These are phyloP conservation scores for Debaryomyces udenii DNA, from an alignment of 1,139 yeast genomes.

Conservation along the genomic window DNA sequence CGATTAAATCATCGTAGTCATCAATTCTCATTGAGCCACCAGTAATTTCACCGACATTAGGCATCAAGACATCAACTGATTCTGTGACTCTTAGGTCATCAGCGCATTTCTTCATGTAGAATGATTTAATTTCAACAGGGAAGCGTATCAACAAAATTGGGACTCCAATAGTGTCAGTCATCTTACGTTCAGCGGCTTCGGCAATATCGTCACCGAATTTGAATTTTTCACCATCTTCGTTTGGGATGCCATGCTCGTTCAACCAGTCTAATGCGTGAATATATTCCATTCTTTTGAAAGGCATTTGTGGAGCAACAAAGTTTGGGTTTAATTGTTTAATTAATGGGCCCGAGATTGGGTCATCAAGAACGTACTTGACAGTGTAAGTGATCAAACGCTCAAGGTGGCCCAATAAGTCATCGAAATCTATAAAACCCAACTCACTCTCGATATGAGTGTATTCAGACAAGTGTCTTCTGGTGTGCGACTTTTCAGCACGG, in stretches of 20 bases:
- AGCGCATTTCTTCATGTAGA: slow-evolving; percentile 91
- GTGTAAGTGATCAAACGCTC: slow-evolving; percentile 75
- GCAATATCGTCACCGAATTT: slow-evolving; percentile 98
- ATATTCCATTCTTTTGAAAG: slow-evolving; percentile 91
- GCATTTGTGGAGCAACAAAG: slow-evolving; percentile 77
- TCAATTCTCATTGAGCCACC: slow-evolving; percentile 99
- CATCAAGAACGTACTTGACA: slow-evolving; percentile 77
- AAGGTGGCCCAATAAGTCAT: slow-evolving; percentile 81
- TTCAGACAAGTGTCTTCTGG: slow-evolving; percentile 97
- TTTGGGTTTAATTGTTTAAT: slow-evolving; percentile 90
- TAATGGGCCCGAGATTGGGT: slow-evolving; percentile 90
- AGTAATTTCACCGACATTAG: slow-evolving; percentile 96
- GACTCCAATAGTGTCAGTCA: slow-evolving; percentile 92
- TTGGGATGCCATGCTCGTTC: slow-evolving; percentile 89
- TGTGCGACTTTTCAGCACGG: slow-evolving; percentile 98
- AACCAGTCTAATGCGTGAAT: slow-evolving; percentile 93
- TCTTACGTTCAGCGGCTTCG: slow-evolving; percentile 98
- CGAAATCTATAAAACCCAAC: slow-evolving; percentile 82
- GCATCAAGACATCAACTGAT: slow-evolving; percentile 97
- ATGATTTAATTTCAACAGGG: slow-evolving; percentile 97
- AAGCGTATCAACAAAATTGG: slow-evolving; percentile 91
- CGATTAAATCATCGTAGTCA: slow-evolving; percentile 77
- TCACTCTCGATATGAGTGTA: slow-evolving; percentile 97
- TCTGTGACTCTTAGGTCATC: slow-evolving; percentile 96
- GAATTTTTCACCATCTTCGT: slow-evolving; percentile 92